Conservation (phyloP, 345 rosid species). For the Hibiscus tridactylites region DNA sequence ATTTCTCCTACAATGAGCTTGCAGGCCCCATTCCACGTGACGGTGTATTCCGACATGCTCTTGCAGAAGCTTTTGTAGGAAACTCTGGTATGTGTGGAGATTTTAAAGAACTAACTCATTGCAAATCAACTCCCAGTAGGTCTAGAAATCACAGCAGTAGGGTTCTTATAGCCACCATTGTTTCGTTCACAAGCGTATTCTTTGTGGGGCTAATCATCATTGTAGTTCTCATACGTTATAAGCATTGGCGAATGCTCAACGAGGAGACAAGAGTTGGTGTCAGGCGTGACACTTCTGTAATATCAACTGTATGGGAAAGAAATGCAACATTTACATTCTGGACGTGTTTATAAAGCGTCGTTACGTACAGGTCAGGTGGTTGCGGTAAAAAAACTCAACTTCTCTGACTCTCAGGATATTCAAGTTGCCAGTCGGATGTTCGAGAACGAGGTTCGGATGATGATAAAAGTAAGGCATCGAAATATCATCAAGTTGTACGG, state of each 20-base stretch:
- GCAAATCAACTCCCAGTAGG: conserved; percentile 7
- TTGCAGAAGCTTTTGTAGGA: conserved; percentile 27
- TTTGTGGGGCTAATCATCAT: neutral
- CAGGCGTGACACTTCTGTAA: neutral
- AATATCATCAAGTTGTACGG: conserved; percentile 65
- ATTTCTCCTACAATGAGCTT: conserved; percentile 51
- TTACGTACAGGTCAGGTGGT: conserved; percentile 36
- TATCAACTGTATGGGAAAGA: conserved; percentile 21
- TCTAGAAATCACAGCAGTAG: neutral
- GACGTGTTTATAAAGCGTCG: conserved; percentile 50
- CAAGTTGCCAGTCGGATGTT: conserved; percentile 35
- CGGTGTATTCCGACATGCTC: conserved; percentile 23
- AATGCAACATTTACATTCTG: conserved; percentile 37
- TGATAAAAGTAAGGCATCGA: conserved; percentile 50
- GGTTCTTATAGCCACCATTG: neutral
- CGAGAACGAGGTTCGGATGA: conserved; percentile 44
- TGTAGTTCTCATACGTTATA: neutral
- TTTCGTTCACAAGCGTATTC: neutral
- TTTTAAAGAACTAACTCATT: conserved; percentile 29
- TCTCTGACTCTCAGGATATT: conserved; percentile 31
- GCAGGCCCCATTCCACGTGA: conserved; percentile 39
- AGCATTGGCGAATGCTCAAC: neutral
- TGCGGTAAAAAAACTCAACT: conserved; percentile 49
- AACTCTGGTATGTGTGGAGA: conserved; percentile 56
- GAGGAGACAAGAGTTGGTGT: neutral